Base-by-base conservation (phyloP, 805 yeast species). In the Maudiozyma pseudohumilis region DNA sequence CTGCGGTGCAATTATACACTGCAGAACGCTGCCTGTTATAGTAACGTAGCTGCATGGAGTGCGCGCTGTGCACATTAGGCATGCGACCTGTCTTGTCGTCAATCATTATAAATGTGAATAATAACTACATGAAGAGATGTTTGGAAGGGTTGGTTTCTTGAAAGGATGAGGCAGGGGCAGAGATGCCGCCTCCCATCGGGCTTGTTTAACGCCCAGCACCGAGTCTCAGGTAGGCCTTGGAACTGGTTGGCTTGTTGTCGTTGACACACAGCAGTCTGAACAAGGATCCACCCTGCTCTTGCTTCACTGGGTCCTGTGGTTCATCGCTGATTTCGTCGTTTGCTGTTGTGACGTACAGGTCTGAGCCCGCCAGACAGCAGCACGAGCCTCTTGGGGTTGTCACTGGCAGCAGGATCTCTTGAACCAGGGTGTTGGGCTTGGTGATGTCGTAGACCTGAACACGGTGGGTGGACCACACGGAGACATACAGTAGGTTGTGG, bases 341-440 rank as follows among this genome's bases (percentile, higher is more conserved):
- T 2, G 80, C 95, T 15, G 79, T 69, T 3, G 94, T 81, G 26
- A 85, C 73, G 48, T 71, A 79, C 39, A 86, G 45, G 35, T 75
- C 79, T 50, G 75, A 71, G 15, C 74, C 58, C 6, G 87, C 94
- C n/a, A 81, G 80, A 41, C 81, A 68, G 2, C 79, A 69, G 29
- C 79, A 77, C 45, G 94, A 82, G 4, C 84, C 70, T 36, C 80
- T 58, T 42, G 79, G 65, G 16, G 63, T 54, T 4, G 76, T 69
- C 0, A 66, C 65, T 1, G 94, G 95, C 38, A 86, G 53, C 5
- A 56, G 35, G 49, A 66, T 70, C 35, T 68, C 69, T 45, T 71
- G 70, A 17, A 74, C 55, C 12, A 80, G 52, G 34, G 66, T 53
- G 2, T 86, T 87, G 1, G 56, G 40, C 6, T 42, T 35, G 9